Percentiles rank a stretch among this genome's conserved stretches.
phyloP scores from a whole-genome alignment of 1,284 basidiomycete genomes.

The Ganoderma leucocontextum region DNA sequence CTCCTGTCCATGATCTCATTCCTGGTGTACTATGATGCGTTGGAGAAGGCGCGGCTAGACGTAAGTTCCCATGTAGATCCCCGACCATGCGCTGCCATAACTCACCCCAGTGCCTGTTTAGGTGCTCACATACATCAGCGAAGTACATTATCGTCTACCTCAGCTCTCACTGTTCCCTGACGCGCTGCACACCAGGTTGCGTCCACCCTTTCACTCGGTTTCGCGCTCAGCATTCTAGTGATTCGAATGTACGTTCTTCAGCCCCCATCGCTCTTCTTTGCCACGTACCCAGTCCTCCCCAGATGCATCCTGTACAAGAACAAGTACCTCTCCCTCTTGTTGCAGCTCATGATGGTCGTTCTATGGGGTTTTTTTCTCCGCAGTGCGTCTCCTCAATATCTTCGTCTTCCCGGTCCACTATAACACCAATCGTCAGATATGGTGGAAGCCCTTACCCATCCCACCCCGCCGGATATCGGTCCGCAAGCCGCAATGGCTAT shows the following conservation, averaged over 20 bases:
- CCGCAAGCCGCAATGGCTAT: not conserved
- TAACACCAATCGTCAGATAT: not conserved
- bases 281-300: not conserved
- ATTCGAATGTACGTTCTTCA: constrained; percentile 8
- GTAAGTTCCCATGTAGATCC: constrained; percentile 9
- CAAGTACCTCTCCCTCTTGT: not conserved
- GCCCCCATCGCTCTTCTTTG: not conserved
- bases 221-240: constrained; percentile 11
- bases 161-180: not conserved
- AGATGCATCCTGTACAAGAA: constrained; percentile 9
- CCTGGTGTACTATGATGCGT: constrained; percentile 20
- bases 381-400: not conserved
- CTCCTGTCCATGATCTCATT: constrained; percentile 17
- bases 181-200: not conserved
- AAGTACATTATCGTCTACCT: not conserved
- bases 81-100: not conserved
- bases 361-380: not conserved
- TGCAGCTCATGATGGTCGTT: not conserved
- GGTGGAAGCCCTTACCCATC: not conserved
- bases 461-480: not conserved
- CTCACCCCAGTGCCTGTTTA: not conserved
- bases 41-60: not conserved
- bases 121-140: constrained; percentile 13
- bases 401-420: not conserved
- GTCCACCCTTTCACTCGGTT: constrained; percentile 9